Conservation (phyloP, 2,329 filamentous ascomycete genomes). For the Pyrenophora tritici-repentis region DNA sequence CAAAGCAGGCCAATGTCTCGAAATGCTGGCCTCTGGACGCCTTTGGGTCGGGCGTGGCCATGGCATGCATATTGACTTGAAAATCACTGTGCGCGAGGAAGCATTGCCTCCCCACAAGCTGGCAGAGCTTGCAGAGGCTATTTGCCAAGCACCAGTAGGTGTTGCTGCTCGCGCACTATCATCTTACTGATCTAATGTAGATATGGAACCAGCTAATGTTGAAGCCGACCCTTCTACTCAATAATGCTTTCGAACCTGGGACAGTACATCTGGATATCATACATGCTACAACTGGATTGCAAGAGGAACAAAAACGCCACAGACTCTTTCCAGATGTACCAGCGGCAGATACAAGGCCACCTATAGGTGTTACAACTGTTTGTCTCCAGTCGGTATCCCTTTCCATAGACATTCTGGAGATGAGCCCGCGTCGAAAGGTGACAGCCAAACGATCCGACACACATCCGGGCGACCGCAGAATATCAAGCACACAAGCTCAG, state of each 20-base stretch:
- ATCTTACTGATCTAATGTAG: constrained; percentile 22
- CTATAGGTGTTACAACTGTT: constrained; percentile 30
- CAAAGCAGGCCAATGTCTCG: constrained; percentile 19
- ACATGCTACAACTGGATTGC: constrained; percentile 12
- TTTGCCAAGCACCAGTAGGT: constrained; percentile 40
- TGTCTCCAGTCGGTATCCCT: constrained; percentile 38
- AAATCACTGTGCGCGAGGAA: constrained; percentile 31
- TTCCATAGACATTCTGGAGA: constrained; percentile 25
- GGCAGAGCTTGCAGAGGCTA: constrained; percentile 25
- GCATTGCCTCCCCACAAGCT: constrained; percentile 27
- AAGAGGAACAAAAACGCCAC: constrained; percentile 20
- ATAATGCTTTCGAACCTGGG: constrained; percentile 1
- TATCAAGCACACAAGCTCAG: background rate
- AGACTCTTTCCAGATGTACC: constrained; percentile 30
- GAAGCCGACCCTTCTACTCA: constrained; percentile 21
- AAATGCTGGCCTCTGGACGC: constrained; percentile 28
- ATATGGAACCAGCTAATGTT: constrained; percentile 45
- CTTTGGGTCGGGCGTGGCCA: constrained; percentile 43
- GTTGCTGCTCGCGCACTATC: background rate
- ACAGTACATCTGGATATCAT: constrained; percentile 30
- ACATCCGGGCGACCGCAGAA: background rate
- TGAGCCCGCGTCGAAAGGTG: constrained; percentile 8
- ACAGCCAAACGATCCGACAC: constrained; percentile 17
- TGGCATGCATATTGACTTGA: constrained; percentile 38
- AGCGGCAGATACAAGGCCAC: constrained; percentile 37